These are phyloP conservation scores for Talaromyces marneffei DNA, from an alignment of 2,329 filamentous ascomycete species.

Conservation along the genomic window DNA sequence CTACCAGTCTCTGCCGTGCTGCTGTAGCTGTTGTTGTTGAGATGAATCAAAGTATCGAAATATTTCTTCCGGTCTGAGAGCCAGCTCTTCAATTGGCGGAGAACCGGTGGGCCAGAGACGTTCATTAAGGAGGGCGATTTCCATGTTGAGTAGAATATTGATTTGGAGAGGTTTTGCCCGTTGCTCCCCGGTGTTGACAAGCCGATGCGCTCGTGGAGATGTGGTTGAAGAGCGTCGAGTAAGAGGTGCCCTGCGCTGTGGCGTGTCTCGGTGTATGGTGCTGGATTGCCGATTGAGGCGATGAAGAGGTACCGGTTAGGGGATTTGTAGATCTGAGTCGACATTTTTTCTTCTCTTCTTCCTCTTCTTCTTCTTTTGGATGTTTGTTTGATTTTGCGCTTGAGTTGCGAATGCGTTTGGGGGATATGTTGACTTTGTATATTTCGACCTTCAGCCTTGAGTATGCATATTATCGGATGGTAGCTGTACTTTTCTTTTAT, in stretches of 20 bases:
- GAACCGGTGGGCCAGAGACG: slow-evolving; percentile 65
- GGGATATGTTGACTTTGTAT: background rate
- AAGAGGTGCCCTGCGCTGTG: slow-evolving; percentile 84
- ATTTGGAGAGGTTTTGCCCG: slow-evolving; percentile 33
- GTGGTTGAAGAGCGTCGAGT: slow-evolving; percentile 55
- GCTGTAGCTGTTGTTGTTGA: background rate
- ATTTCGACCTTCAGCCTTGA: background rate
- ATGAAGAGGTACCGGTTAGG: slow-evolving; percentile 57
- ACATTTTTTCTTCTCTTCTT: background rate
- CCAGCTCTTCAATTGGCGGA: slow-evolving; percentile 55
- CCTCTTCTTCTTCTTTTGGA: background rate
- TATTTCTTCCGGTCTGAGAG: slow-evolving; percentile 17
- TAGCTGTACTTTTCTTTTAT: background rate
- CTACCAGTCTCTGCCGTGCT: background rate
- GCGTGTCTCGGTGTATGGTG: slow-evolving; percentile 65
- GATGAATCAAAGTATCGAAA: slow-evolving; percentile 10
- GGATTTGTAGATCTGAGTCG: slow-evolving; percentile 8
- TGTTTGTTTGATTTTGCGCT: background rate
- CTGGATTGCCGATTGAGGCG: slow-evolving; percentile 76
- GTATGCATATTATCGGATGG: background rate
- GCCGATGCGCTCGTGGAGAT: slow-evolving; percentile 43
- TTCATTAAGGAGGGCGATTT: slow-evolving; percentile 82
- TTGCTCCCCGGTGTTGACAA: slow-evolving; percentile 50
- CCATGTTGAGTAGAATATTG: slow-evolving; percentile 42
- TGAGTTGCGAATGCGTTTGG: background rate